Evolutionary conservation across 1,284 basidiomycete genomes (phyloP).

Genomic region (Coriolopsis trogii): DNA sequence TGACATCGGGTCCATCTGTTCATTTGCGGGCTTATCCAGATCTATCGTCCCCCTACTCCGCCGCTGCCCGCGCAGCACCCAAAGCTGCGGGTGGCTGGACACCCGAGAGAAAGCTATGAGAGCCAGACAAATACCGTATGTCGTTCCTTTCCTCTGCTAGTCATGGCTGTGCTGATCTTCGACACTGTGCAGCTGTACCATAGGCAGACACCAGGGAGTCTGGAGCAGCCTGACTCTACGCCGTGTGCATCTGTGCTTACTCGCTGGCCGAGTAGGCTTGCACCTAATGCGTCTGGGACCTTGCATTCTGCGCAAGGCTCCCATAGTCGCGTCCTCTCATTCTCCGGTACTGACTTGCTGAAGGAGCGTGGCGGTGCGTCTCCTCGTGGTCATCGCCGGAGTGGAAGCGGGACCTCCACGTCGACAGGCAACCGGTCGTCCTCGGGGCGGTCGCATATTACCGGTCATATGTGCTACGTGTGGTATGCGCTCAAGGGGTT

Average conservation of each 20-base stretch:
- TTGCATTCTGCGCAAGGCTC: constrained; percentile 4
- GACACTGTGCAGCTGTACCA: constrained; percentile 8
- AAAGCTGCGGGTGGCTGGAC: constrained; percentile 21
- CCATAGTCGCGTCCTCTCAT: constrained; percentile 9
- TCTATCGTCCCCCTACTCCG: constrained; percentile 40
- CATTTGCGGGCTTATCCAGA: constrained; percentile 22
- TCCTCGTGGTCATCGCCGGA: constrained; percentile 7
- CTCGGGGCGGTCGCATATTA: constrained; percentile 13
- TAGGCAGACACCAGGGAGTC: constrained; percentile 6
- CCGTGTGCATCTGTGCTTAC: constrained; percentile 7
- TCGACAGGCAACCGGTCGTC: constrained; percentile 16
- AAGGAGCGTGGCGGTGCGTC: constrained; percentile 4
- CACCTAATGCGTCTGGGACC: constrained; percentile 6
- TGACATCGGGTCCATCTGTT: constrained; percentile 10
- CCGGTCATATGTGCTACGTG: constrained; percentile 18
- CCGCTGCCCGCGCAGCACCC: constrained; percentile 32
- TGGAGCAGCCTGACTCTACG: constrained; percentile 10
- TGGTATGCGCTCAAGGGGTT: constrained; percentile 22
- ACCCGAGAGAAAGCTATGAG: constrained; percentile 14
- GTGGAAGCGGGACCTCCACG: constrained; percentile 15
- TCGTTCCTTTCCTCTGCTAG: not conserved
- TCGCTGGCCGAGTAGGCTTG: constrained; percentile 11
- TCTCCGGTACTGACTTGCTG: constrained; percentile 7
- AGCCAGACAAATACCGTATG: constrained; percentile 16
- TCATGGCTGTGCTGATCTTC: not conserved